Evolutionary conservation across 1,284 basidiomycete species (phyloP).

Genomic region (Tylopilus sp.): DNA sequence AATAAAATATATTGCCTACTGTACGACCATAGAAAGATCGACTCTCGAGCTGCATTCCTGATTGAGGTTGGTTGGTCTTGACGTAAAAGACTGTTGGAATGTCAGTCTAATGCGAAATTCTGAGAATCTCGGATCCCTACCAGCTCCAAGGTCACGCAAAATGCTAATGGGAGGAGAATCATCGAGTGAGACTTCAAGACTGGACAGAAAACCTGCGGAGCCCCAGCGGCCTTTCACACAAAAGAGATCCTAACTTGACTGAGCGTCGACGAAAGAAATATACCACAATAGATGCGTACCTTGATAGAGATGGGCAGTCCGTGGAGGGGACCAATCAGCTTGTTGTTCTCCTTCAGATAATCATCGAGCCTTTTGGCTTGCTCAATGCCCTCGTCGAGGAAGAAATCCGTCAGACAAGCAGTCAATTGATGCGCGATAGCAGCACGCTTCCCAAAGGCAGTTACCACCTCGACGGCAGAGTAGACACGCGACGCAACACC

Average conservation of each 20-base stretch:
- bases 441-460: conserved; percentile 44
- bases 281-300: conserved; percentile 16
- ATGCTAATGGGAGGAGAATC: conserved; percentile 37
- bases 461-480: conserved; percentile 39
- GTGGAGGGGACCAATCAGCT: conserved; percentile 58
- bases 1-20: conserved; percentile 11
- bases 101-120: not conserved
- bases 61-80: conserved; percentile 60
- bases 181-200: conserved; percentile 32
- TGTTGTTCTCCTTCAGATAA: conserved; percentile 46
- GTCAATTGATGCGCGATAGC: conserved; percentile 43
- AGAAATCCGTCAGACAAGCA: conserved; percentile 41
- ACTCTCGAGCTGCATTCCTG: conserved; percentile 50
- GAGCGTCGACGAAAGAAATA: not conserved
- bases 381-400: conserved; percentile 46
- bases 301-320: conserved; percentile 64
- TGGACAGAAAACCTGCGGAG: conserved; percentile 52
- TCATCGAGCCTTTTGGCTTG: conserved; percentile 55
- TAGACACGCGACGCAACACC: conserved; percentile 31
- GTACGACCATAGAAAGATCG: conserved; percentile 57
- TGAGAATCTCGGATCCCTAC: conserved; percentile 22
- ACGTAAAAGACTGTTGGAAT: conserved; percentile 54
- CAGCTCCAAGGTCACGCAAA: conserved; percentile 46
- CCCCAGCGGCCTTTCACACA: conserved; percentile 51
- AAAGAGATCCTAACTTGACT: conserved; percentile 50